A percentile compares a stretch with the other conserved stretches of the same genome.
These are phyloP conservation scores for Ceratocystis diversiconidia DNA, from an alignment of 2,329 filamentous ascomycete species.

Conservation along the genomic window DNA sequence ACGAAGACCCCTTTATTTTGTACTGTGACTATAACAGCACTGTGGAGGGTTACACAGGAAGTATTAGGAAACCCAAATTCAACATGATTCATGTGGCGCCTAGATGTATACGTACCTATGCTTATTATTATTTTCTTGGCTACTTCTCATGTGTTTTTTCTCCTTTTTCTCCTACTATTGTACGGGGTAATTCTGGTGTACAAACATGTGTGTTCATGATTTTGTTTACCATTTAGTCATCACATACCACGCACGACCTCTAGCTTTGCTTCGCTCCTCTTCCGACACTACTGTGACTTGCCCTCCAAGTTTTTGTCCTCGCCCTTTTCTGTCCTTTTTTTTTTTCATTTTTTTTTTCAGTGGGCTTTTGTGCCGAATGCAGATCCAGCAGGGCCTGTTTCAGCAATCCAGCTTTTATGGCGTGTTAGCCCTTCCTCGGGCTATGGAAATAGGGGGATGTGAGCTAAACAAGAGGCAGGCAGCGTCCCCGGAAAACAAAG, in stretches of 20 bases:
- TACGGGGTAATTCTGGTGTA: not conserved
- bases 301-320: not conserved
- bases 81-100: constrained; percentile 5
- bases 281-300: no score
- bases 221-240: no score
- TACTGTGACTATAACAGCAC: not conserved
- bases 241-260: no score
- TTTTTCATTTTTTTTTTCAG: not conserved
- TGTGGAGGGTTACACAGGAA: constrained; percentile 3
- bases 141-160: not conserved
- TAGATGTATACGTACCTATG: not conserved
- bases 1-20: not conserved
- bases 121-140: not conserved
- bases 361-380: not conserved
- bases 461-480: not conserved
- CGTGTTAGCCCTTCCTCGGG: not conserved
- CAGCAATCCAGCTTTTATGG: not conserved
- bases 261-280: no score
- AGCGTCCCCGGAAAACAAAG: not conserved
- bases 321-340: not conserved
- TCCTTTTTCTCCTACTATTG: not conserved
- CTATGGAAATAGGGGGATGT: not conserved
- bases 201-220: not conserved
- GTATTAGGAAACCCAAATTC: not conserved
- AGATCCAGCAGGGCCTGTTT: constrained; percentile 1